A percentile compares a stretch with the other conserved stretches of the same genome.
Conservation (phyloP, 305 asterid genomes). For the Caryopteris hybrid region DNA sequence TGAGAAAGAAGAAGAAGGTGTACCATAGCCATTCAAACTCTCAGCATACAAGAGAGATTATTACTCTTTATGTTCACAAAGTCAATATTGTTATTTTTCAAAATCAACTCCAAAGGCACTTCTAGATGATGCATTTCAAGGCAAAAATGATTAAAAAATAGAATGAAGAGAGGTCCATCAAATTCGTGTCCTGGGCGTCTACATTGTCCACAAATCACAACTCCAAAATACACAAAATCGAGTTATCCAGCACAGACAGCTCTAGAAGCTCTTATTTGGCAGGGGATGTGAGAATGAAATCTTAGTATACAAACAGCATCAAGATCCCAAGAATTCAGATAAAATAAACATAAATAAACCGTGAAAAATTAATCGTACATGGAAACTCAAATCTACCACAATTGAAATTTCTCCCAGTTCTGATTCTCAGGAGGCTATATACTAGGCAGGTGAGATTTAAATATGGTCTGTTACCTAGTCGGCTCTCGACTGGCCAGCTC, state of each 20-base stretch:
- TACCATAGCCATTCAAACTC: no score
- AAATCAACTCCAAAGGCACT: background rate
- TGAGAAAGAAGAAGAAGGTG: no score
- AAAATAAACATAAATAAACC: no score
- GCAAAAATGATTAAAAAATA: background rate
- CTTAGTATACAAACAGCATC: conserved; percentile 20
- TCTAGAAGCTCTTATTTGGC: conserved; percentile 23
- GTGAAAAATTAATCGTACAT: no score
- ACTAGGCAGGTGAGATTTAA: background rate
- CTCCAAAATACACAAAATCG: conserved; percentile 13
- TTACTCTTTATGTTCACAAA: no score
- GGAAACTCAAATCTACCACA: conserved; percentile 15
- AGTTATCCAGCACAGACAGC: conserved; percentile 9
- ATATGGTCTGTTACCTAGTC: conserved; percentile 15
- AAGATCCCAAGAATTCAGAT: no score
- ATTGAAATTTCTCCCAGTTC: conserved; percentile 15
- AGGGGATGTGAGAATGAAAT: background rate
- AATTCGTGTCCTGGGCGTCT: background rate
- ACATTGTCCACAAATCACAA: conserved; percentile 4
- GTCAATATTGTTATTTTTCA: no score
- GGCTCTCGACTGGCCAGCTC: conserved; percentile 45
- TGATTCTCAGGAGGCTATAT: background rate
- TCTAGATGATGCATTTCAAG: background rate
- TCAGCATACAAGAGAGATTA: no score
- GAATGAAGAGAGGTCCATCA: background rate